Base-by-base conservation (phyloP, 2,329 filamentous ascomycete genomes). In the Ambrosiella cleistominuta region DNA sequence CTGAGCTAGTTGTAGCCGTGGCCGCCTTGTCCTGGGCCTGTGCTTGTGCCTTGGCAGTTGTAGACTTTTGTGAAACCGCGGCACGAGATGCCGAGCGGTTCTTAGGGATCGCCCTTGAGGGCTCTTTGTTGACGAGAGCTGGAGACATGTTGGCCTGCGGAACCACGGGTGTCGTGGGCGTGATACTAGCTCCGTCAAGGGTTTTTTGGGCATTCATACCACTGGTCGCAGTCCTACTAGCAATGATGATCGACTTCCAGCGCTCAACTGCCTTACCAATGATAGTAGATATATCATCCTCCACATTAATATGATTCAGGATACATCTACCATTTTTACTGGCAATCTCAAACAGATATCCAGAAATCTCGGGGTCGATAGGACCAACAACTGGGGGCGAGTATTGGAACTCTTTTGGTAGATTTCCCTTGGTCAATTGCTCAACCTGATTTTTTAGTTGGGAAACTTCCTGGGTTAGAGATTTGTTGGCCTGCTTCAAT, bases 241-340 rank as follows among this genome's bases (percentile, higher is more conserved):
- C 74, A n/a, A 73, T 69, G 11, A 83, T 76, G 13, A 83, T 78
- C 3, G 69, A 71, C 67, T 81, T 83, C 81, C 81, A 84, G 37
- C 79, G 72, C 49, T 78, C 75, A 59, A 84, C 81, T 1, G 75
- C 75, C n/a, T 71, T 70, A 6, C 75, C 68, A 5, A 82, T 73
- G 42, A 79, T 65, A 0, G 73, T 72, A 56, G 78, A 73, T 1
- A 73, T 70, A 63, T 82, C 78, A 39, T 77, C 71, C 1, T 77
- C 56, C 45, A 70, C 71, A 50, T 77, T 68, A 0, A 64, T 64
- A 36, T 66, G 42, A 44, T 52, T 55, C 9, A 51, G 51, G 1
- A 57, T 38, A 15, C 39, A 52, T 15, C 45, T 49, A 19, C 50
- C 57, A 15, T 45, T 70, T 45, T 72, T 70, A 15, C 72, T 64